phyloP scores from a whole-genome alignment of 179 eudicot genomes.

The Silene vulgaris region DNA sequence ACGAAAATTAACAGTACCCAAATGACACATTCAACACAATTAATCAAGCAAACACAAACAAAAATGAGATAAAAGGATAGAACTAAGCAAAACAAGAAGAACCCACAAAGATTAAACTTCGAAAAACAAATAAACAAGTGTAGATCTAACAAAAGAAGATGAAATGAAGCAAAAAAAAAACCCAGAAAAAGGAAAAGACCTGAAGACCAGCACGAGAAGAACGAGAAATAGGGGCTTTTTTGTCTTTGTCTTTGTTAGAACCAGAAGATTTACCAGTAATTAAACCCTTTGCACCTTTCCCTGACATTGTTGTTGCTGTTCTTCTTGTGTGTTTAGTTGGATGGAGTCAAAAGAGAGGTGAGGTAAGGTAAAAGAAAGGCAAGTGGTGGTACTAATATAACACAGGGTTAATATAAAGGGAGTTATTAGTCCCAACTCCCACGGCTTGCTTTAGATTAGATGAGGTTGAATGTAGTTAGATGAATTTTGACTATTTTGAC shows the following conservation, averaged over 20 bases:
- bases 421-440: no score
- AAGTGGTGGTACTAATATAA: no score
- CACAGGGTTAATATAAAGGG: no score
- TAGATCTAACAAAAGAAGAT: constrained; percentile 9
- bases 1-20: background rate
- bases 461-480: no score
- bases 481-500: no score
- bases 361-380: constrained; percentile 35
- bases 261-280: constrained; percentile 37
- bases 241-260: constrained; percentile 47
- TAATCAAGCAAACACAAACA: background rate
- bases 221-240: constrained; percentile 47
- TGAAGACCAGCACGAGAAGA: constrained; percentile 62
- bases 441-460: no score
- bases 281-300: constrained; percentile 60
- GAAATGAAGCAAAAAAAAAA: background rate
- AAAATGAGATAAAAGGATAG: background rate
- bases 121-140: background rate
- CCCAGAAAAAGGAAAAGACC: constrained; percentile 22
- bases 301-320: constrained; percentile 37
- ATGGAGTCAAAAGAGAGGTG: constrained; percentile 35
- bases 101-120: background rate
- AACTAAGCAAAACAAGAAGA: background rate
- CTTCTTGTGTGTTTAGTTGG: background rate
- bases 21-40: background rate